Percentiles rank a stretch among this genome's conserved stretches.
Evolutionary conservation across 176 grass and related monocot species (phyloP).

Genomic region (Triticum timopheevii): DNA sequence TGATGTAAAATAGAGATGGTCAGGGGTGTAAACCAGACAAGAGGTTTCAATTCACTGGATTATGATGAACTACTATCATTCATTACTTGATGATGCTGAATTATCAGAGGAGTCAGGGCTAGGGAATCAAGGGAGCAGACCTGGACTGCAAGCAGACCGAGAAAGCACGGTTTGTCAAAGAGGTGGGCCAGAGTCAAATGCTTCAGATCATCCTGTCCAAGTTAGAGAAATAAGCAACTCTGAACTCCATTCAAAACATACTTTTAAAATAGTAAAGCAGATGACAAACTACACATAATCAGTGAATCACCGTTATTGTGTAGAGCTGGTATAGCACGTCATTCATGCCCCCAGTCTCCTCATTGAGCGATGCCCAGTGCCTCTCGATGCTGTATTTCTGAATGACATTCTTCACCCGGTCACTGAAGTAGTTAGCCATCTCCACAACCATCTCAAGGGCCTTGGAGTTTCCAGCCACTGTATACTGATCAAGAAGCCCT

Average conservation of each 20-base stretch:
- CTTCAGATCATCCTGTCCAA: constrained; percentile 72
- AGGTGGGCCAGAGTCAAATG: constrained; percentile 93
- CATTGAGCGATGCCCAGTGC: constrained; percentile 86
- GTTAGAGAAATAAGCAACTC: constrained; percentile 18
- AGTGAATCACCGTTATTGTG: constrained; percentile 58
- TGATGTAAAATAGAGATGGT: not conserved
- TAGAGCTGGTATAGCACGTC: constrained; percentile 94
- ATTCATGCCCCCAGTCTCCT: constrained; percentile 98
- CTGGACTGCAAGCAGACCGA: constrained; percentile 89
- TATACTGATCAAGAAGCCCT: constrained; percentile 95
- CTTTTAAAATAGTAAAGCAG: not conserved
- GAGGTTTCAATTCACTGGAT: not conserved
- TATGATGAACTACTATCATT: not conserved
- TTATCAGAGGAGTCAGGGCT: not conserved
- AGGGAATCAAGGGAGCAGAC: constrained; percentile 35
- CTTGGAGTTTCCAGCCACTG: constrained; percentile 52
- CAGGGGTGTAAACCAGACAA: not conserved
- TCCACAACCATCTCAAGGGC: constrained; percentile 72
- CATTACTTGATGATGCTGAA: not conserved
- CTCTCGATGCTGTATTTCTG: constrained; percentile 89
- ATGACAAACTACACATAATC: not conserved
- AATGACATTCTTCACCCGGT: constrained; percentile 88
- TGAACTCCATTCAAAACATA: not conserved
- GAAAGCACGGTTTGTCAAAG: constrained; percentile 97
- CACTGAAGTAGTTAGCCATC: constrained; percentile 92